Base-by-base conservation (phyloP, 2,329 filamentous ascomycete species). In the Pestalotiopsis sp. region DNA sequence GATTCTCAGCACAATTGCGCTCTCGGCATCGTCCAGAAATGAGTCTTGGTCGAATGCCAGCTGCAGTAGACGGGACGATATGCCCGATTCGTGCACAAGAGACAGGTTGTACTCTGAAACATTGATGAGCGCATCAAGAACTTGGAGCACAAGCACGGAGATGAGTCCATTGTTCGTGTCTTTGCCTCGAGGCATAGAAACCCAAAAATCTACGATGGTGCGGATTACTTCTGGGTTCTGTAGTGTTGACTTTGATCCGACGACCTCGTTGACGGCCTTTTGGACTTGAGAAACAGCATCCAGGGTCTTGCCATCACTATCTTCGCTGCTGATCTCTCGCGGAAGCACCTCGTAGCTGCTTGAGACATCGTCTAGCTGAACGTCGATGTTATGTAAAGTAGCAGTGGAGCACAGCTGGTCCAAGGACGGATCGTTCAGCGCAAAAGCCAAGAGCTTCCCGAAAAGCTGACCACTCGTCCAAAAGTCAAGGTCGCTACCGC, bases 371-470 rank as follows among this genome's bases (percentile, higher is more conserved):
- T 66, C 65, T 25, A 41, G 52, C 27, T 73, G 72, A n/a, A 71
- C 69, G 49, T 76, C 75, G 56, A 27, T 56, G 11, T 65, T 62
- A 3, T 40, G 62, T 72, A 72, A 12, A 41, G 81, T 82, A 58
- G 85, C 80, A 13, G 84, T 83, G 70, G 87, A 84, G 77, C 93
- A 96, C 63, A 96, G 84, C 67, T 88, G 83, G 66, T 92, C 89
- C 69, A 95, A 84, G 59, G 90, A 88, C 76, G 94, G 90, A 77
- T 97, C 92, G 67, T 94, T 92, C 65, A 97, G 81, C 1, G 92
- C 91, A 80, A 97, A 95, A 4, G 93, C 89, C 64, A 97, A 85
- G 9, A 98, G 87, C 73, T 92, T 91, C 36, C 94, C 94, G 80
- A 97, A 97, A 4, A 97, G 85, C 78, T 95, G 92, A 73, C 87